These are phyloP conservation scores for Aspergillus ellipticus DNA, from an alignment of 495 filamentous ascomycete genomes.

Conservation along the genomic window DNA sequence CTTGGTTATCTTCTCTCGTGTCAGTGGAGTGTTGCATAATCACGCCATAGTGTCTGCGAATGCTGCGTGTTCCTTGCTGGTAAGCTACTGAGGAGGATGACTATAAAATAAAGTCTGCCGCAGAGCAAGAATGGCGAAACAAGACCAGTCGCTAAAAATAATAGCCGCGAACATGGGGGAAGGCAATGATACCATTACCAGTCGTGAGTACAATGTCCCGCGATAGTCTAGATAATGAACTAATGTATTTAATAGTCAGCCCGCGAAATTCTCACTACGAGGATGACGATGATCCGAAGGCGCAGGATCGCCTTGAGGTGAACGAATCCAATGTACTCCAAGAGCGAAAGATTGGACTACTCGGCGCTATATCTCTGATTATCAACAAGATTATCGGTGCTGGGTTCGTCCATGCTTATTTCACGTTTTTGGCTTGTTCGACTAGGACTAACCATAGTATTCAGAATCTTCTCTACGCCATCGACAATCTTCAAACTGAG, in stretches of 20 bases:
- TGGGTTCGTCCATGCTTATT: slow-evolving; percentile 13
- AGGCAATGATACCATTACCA: too few relatives aligned
- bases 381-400: slow-evolving; percentile 28
- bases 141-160: too few relatives aligned
- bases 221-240: neutral
- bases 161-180: too few relatives aligned
- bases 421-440: neutral
- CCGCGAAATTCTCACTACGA: neutral
- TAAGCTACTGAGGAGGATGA: neutral
- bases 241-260: neutral
- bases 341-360: slow-evolving; percentile 22
- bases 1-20: too few relatives aligned
- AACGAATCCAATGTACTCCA: slow-evolving; percentile 23
- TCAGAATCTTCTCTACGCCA: slow-evolving; percentile 66
- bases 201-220: too few relatives aligned
- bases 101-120: too few relatives aligned
- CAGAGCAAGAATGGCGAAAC: too few relatives aligned
- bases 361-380: slow-evolving; percentile 24
- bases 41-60: neutral
- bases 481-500: slow-evolving; percentile 55
- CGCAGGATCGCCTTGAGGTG: slow-evolving; percentile 1
- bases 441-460: neutral
- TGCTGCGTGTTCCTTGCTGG: neutral
- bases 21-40: too few relatives aligned
- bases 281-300: slow-evolving; percentile 1